Conservation (phyloP, 129 eudicot species). For the Chrysanthemum seticuspe region DNA sequence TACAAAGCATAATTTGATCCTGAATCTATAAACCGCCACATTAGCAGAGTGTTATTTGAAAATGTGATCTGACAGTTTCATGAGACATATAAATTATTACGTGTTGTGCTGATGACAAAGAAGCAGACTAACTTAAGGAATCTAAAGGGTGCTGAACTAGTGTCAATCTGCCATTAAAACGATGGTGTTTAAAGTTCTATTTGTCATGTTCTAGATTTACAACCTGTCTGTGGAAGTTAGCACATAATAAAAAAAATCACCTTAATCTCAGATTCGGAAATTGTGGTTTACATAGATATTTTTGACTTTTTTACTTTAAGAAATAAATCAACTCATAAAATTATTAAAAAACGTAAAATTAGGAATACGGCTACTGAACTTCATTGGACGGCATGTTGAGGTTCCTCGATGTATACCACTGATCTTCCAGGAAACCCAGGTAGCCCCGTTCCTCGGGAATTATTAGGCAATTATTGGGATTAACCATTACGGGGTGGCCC, state of each 20-base stretch:
- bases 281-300: not conserved
- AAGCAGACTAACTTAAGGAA: not conserved
- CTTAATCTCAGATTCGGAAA: not conserved
- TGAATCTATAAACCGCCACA: not conserved
- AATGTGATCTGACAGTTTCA: not conserved
- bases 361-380: no score
- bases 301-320: not conserved
- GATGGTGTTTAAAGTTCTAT: not conserved
- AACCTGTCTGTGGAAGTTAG: not conserved
- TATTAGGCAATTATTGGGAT: no score
- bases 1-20: not conserved
- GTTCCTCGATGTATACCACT: no score
- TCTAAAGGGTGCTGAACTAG: not conserved
- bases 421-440: no score
- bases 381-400: no score
- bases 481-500: no score
- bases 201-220: not conserved
- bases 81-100: not conserved
- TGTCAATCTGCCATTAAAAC: not conserved
- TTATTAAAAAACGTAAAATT: no score
- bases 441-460: no score
- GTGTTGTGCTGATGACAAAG: not conserved
- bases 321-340: no score
- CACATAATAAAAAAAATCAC: not conserved
- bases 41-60: not conserved